These are phyloP conservation scores for Plasmodium fragile DNA, from an alignment of 169 alveolate species.

Conservation along the genomic window DNA sequence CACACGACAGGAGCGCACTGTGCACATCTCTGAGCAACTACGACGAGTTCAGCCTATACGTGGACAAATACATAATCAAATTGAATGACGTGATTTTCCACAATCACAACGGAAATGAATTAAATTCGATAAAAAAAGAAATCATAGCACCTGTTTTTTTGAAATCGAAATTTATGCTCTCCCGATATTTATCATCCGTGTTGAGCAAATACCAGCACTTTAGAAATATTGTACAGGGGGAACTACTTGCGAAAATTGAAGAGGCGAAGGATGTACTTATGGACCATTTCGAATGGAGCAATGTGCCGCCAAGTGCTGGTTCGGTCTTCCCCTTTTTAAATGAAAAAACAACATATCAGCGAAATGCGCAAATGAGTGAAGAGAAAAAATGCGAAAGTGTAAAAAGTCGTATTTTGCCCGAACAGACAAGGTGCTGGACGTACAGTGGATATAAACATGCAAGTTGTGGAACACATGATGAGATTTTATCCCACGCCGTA, in stretches of 20 bases:
- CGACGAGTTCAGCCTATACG: constrained; percentile 7
- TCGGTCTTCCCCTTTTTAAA: background rate
- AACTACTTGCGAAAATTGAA: constrained; percentile 11
- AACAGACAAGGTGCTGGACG: background rate
- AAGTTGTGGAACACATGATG: background rate
- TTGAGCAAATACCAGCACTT: constrained; percentile 16
- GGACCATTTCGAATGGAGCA: background rate
- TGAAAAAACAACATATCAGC: background rate
- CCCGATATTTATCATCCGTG: constrained; percentile 12
- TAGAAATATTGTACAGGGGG: constrained; percentile 7
- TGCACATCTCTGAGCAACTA: background rate
- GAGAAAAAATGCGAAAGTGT: background rate
- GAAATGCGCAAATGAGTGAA: background rate
- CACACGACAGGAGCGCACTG: background rate
- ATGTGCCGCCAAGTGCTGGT: background rate
- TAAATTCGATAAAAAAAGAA: background rate
- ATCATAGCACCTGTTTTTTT: background rate
- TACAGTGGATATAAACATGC: background rate
- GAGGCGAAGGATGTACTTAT: constrained; percentile 4
- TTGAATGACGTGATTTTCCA: constrained; percentile 48
- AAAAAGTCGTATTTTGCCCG: background rate
- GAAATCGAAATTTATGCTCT: constrained; percentile 21
- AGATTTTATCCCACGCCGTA: background rate
- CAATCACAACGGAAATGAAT: constrained; percentile 33
- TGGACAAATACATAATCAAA: constrained; percentile 51